Conservation (phyloP, 2,329 filamentous ascomycete species). For the Trichothecium roseum region DNA sequence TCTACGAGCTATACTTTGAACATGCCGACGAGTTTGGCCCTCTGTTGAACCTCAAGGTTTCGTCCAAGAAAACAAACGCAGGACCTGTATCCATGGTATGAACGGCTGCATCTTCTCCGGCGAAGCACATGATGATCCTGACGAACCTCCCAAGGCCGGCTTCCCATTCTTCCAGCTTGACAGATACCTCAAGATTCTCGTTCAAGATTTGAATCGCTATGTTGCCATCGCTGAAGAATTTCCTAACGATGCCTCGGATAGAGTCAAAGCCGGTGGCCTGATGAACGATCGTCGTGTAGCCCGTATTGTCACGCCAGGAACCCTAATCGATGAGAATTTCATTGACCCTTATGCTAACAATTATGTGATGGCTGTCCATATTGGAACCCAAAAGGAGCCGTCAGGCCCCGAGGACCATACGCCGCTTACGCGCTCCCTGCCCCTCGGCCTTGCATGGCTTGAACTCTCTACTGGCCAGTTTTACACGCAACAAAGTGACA, state of each 20-base stretch:
- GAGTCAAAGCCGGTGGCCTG: conserved; percentile 64
- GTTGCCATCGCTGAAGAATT: conserved; percentile 95
- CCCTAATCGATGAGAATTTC: conserved; percentile 93
- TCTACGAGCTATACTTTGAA: conserved; percentile 97
- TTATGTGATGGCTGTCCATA: conserved; percentile 74
- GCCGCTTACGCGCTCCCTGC: conserved; percentile 11
- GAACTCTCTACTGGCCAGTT: conserved; percentile 94
- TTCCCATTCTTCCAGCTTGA: conserved; percentile 93
- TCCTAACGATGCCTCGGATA: conserved; percentile 59
- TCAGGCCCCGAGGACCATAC: not conserved
- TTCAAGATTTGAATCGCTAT: conserved; percentile 81
- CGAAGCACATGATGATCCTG: conserved; percentile 2
- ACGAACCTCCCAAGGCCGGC: conserved; percentile 50
- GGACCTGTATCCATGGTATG: conserved; percentile 77
- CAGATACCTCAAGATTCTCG: conserved; percentile 82
- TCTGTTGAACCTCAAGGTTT: conserved; percentile 78
- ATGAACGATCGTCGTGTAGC: conserved; percentile 79
- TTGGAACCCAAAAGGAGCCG: conserved; percentile 16
- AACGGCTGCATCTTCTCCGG: conserved; percentile 5
- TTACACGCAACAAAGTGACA: conserved; percentile 66
- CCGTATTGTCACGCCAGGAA: conserved; percentile 86
- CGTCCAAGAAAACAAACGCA: conserved; percentile 66
- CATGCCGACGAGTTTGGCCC: conserved; percentile 86
- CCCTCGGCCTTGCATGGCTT: conserved; percentile 79
- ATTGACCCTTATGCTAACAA: conserved; percentile 93